A percentile compares a stretch with the other conserved stretches of the same genome.
These are phyloP conservation scores for Tieghemiomyces parasiticus DNA, from an alignment of 192 early-diverging fungal species.

Conservation along the genomic window DNA sequence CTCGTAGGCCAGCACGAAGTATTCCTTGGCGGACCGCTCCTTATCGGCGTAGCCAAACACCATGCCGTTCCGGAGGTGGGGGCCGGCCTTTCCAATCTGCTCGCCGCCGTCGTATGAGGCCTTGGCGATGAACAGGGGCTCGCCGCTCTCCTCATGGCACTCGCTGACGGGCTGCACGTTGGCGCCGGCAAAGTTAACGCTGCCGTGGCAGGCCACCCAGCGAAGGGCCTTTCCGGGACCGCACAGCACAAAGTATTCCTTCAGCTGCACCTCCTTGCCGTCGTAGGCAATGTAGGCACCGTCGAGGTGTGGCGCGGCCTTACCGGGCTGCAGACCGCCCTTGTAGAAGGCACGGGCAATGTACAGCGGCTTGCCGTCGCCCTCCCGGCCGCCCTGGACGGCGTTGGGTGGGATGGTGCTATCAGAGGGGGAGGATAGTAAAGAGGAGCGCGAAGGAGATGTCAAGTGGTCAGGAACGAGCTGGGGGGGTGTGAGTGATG, in stretches of 20 bases:
- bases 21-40: constrained; percentile 21
- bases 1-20: constrained; percentile 27
- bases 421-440: no score
- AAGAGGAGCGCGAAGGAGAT: no score
- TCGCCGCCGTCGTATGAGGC: constrained; percentile 25
- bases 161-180: constrained; percentile 19
- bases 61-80: constrained; percentile 32
- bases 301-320: constrained; percentile 27
- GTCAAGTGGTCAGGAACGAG: no score
- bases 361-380: constrained; percentile 39
- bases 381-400: constrained; percentile 40
- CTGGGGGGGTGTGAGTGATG: no score
- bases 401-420: constrained; percentile 30
- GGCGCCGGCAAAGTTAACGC: constrained; percentile 19
- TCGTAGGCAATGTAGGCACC: constrained; percentile 34
- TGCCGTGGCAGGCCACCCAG: constrained; percentile 31
- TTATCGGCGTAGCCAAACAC: constrained; percentile 28
- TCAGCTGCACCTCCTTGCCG: constrained; percentile 31
- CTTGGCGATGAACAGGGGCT: constrained; percentile 31
- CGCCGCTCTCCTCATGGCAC: constrained; percentile 26
- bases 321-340: constrained; percentile 31
- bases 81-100: constrained; percentile 32
- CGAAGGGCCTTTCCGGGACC: constrained; percentile 37
- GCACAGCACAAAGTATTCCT: constrained; percentile 41
- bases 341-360: constrained; percentile 35